Percentiles rank a stretch among this genome's conserved stretches.
These are phyloP conservation scores for Hypoxylon crocopeplum DNA, from an alignment of 495 filamentous ascomycete genomes.

Conservation along the genomic window DNA sequence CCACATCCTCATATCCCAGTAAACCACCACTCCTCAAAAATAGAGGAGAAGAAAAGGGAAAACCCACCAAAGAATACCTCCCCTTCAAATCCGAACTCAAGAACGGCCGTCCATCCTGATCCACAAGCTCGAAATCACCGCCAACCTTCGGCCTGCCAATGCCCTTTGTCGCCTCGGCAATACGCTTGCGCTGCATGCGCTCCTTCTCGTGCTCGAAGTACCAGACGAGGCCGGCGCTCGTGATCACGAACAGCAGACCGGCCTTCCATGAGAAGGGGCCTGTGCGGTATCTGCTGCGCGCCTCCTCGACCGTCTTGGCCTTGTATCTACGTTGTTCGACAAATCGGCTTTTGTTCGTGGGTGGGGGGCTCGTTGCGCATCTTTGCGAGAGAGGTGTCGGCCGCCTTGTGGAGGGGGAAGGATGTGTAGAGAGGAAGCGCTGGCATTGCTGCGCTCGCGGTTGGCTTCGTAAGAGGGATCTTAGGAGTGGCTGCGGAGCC, in stretches of 20 bases:
- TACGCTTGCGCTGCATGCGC: slow-evolving; percentile 81
- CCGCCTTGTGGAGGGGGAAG: slow-evolving; percentile 8
- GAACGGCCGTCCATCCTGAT: slow-evolving; percentile 79
- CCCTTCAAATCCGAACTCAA: slow-evolving; percentile 82
- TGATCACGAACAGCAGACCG: slow-evolving; percentile 81
- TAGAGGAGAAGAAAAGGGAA: not conserved
- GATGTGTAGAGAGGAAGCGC: slow-evolving; percentile 34
- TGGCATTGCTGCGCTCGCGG: slow-evolving; percentile 28
- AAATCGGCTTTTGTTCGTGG: slow-evolving; percentile 4
- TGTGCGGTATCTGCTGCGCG: slow-evolving; percentile 57
- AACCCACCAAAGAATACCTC: slow-evolving; percentile 73
- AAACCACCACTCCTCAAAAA: not conserved
- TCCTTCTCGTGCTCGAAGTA: slow-evolving; percentile 94
- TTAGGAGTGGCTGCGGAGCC: slow-evolving; percentile 25
- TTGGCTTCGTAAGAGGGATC: slow-evolving; percentile 20
- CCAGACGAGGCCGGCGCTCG: slow-evolving; percentile 76
- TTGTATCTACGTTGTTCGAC: slow-evolving; percentile 42
- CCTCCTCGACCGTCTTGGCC: slow-evolving; percentile 62
- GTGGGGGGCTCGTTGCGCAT: slow-evolving; percentile 1
- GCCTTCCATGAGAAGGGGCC: slow-evolving; percentile 90
- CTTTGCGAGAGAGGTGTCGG: slow-evolving; percentile 8
- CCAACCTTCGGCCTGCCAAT: slow-evolving; percentile 92
- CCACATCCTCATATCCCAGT: too few species aligned
- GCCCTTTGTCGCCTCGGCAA: slow-evolving; percentile 91
- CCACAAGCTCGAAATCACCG: slow-evolving; percentile 80